Conservation (phyloP, 1,284 basidiomycete genomes). For the Pholiota adiposa region DNA sequence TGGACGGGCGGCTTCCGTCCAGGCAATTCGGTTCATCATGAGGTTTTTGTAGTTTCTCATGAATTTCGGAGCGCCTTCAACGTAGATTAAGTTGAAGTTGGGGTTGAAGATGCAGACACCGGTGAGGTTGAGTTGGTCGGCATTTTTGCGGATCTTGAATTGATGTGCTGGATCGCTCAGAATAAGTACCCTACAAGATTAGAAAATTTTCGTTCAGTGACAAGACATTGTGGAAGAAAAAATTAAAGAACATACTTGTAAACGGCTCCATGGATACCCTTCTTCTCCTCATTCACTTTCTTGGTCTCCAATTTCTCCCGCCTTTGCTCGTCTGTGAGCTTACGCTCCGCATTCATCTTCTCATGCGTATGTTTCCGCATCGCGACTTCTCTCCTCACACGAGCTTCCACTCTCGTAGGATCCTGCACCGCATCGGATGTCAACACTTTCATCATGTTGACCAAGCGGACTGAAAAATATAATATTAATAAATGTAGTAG, state of each 20-base stretch:
- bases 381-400: slow-evolving; percentile 91
- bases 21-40: slow-evolving; percentile 89
- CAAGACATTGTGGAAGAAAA: background rate
- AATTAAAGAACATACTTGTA: slow-evolving; percentile 74
- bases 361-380: slow-evolving; percentile 90
- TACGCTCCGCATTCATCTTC: slow-evolving; percentile 90
- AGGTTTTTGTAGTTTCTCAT: slow-evolving; percentile 89
- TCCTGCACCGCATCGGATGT: slow-evolving; percentile 97
- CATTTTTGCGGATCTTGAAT: slow-evolving; percentile 97
- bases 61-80: slow-evolving; percentile 89
- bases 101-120: slow-evolving; percentile 92
- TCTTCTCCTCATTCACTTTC: slow-evolving; percentile 85
- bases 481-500: slow-evolving; percentile 11
- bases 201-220: background rate
- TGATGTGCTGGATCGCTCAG: slow-evolving; percentile 92
- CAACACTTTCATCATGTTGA: slow-evolving; percentile 97
- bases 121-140: slow-evolving; percentile 87
- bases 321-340: slow-evolving; percentile 89
- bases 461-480: slow-evolving; percentile 75
- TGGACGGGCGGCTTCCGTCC: slow-evolving; percentile 91
- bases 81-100: slow-evolving; percentile 87
- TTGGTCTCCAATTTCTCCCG: slow-evolving; percentile 86
- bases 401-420: slow-evolving; percentile 95
- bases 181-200: slow-evolving; percentile 70
- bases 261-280: slow-evolving; percentile 84